Conservation (phyloP, 2,329 filamentous ascomycete species). For the Monosporascus ibericus region DNA sequence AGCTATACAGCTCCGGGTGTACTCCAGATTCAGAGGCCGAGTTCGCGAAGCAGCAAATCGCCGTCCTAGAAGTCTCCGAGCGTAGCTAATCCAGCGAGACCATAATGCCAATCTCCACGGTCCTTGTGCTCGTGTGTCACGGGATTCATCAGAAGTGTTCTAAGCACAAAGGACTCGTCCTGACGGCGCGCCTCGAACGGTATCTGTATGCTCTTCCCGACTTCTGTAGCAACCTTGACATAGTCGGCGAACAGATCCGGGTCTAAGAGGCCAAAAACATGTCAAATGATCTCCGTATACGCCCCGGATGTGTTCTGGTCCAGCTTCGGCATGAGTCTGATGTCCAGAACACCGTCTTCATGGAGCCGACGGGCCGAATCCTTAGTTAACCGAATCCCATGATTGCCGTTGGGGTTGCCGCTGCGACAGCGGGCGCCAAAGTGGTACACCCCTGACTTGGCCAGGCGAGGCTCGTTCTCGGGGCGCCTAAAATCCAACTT, state of each 20-base stretch:
- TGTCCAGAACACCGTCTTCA: background rate
- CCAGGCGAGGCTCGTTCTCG: background rate
- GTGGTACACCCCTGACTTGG: conserved; percentile 1
- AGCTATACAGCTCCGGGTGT: conserved; percentile 2
- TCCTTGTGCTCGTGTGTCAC: conserved; percentile 1
- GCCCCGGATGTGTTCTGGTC: background rate
- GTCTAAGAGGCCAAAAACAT: conserved; percentile 13
- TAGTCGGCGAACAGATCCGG: background rate
- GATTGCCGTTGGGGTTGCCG: background rate
- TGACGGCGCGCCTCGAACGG: background rate
- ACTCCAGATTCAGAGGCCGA: conserved; percentile 1
- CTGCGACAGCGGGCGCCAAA: background rate
- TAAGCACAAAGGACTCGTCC: background rate
- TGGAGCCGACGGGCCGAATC: background rate
- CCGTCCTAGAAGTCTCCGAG: background rate
- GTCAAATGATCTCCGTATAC: conserved; percentile 1
- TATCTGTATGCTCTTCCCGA: background rate
- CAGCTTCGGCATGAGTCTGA: background rate
- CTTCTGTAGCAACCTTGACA: background rate
- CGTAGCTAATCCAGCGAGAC: background rate
- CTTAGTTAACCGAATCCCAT: background rate
- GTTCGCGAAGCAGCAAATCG: background rate
- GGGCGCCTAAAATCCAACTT: conserved; percentile 2
- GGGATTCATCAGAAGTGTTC: background rate
- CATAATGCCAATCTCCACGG: background rate